phyloP scores from a whole-genome alignment of 2,329 filamentous ascomycete species.

The Metarhizium anisopliae region DNA sequence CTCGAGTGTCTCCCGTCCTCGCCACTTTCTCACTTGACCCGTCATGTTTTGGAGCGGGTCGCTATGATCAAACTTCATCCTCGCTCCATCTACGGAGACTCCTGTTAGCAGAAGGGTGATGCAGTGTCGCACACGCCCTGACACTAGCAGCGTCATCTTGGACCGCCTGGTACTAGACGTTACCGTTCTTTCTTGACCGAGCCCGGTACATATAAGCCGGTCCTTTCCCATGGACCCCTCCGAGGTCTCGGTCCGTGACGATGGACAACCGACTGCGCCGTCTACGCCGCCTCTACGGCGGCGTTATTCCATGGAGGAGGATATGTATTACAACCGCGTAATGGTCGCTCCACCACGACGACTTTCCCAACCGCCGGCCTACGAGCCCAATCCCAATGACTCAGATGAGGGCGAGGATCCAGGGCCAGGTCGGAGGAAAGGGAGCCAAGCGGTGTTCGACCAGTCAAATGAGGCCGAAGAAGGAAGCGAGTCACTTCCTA shows the following conservation, averaged over 20 bases:
- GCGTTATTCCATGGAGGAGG: conserved; percentile 46
- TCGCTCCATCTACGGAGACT: conserved; percentile 26
- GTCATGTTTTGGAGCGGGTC: conserved; percentile 25
- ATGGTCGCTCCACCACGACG: conserved; percentile 36
- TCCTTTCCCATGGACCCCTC: conserved; percentile 24
- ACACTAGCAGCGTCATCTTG: conserved; percentile 1
- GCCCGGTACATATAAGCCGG: conserved; percentile 10
- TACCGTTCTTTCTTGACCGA: conserved; percentile 5
- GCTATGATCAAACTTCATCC: conserved; percentile 25
- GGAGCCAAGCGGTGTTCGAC: conserved; percentile 11
- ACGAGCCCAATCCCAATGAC: conserved; percentile 20
- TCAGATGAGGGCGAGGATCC: conserved; percentile 6
- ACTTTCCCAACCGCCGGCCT: conserved; percentile 38
- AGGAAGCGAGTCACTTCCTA: conserved; percentile 30
- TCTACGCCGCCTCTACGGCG: conserved; percentile 29
- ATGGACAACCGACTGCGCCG: conserved; percentile 21
- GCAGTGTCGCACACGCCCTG: conserved; percentile 1
- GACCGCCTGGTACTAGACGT: background rate
- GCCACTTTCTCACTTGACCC: conserved; percentile 8
- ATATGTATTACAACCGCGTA: conserved; percentile 42
- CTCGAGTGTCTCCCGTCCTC: conserved; percentile 3
- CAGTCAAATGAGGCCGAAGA: conserved; percentile 22
- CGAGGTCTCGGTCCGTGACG: conserved; percentile 18
- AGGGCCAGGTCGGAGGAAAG: background rate
- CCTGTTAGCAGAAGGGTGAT: conserved; percentile 8